Base-by-base conservation (phyloP, 2,329 filamentous ascomycete genomes). In the Talaromyces atroroseus region DNA sequence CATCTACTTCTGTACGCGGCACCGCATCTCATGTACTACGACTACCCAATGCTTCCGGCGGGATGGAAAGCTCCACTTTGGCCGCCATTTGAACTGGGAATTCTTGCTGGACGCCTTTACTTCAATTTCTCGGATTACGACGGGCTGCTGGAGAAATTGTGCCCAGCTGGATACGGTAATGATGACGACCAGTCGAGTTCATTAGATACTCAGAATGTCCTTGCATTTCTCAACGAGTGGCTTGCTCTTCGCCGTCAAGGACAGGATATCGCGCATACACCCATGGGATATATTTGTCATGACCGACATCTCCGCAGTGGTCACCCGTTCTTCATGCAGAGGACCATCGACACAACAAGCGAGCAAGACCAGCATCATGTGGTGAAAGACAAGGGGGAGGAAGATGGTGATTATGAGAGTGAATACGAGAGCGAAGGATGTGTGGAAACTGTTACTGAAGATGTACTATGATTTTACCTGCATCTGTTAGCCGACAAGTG, bases 101-200 rank as follows among this genome's bases (percentile, higher is more conserved):
- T 88, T 4, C 74, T 86, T 48, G 74, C 82, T 0, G 85, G 85
- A 0, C 74, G 84, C 0, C 71, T 88, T 0, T 87, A 88, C 61
- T 68, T 70, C 36, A 60, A 65, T 0, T 67, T 62, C 21, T 45
- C 61, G 0, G 66, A 68, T n/a, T 67, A 69, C 36, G 49, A 58
- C 20, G 36, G 38, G 8, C 42, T 65, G 10, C 56, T 52, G 2
- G 18, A 50, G 7, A 20, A 20, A 18, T 59, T 62, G n/a, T 18
- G 45, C 5, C 16, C 40, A 36, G 24, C 21, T 44, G 36, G 38
- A 20, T 46, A 59, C 7, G 38, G 48, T 2, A 48, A 51, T 3
- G 63, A 59, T 14, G 21, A 16, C 18, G 49, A 20, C 23, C 38
- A 47, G n/a, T 11, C 6, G n/a, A 16, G 24, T 23, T 29, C 24